A percentile compares a stretch with the other conserved stretches of the same genome.
Evolutionary conservation across 768 basidiomycete genomes (phyloP).

Genomic region (Leccinellum albellum): DNA sequence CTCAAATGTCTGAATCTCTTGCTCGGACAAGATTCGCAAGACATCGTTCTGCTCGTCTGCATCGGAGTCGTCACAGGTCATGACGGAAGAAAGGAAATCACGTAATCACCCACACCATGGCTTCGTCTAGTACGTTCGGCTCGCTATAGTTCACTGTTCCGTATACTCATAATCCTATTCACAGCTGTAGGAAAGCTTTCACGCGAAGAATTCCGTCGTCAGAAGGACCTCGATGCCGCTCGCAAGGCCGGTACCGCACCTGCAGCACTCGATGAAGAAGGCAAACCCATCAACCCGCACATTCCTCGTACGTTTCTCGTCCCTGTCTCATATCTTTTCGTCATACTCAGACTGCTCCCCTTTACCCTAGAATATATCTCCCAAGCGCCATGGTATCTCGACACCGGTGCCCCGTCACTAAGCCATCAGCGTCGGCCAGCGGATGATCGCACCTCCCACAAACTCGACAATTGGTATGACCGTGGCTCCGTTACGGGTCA

Average conservation of each 20-base stretch:
- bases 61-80: slow-evolving; percentile 3
- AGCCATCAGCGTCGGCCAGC: slow-evolving; percentile 85
- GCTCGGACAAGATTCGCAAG: slow-evolving; percentile 3
- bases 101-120: slow-evolving; percentile 15
- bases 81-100: slow-evolving; percentile 1
- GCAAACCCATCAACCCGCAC: slow-evolving; percentile 95
- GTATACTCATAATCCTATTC: neutral
- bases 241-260: slow-evolving; percentile 98
- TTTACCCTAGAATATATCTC: slow-evolving; percentile 83
- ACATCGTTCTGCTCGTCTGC: slow-evolving; percentile 10
- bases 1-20: neutral
- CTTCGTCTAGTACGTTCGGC: slow-evolving; percentile 25
- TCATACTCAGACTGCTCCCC: neutral
- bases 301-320: slow-evolving; percentile 78
- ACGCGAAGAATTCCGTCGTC: slow-evolving; percentile 88
- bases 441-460: slow-evolving; percentile 54
- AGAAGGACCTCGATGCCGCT: slow-evolving; percentile 96
- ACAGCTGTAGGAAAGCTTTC: slow-evolving; percentile 77
- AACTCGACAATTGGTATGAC: slow-evolving; percentile 90
- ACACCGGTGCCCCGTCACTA: slow-evolving; percentile 89
- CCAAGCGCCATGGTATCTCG: slow-evolving; percentile 97
- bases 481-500: slow-evolving; percentile 81
- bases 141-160: neutral
- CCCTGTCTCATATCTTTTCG: neutral
- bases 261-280: slow-evolving; percentile 92